These are phyloP conservation scores for Gonapodya sp. DNA, from an alignment of 192 early-diverging fungal species.

Conservation along the genomic window DNA sequence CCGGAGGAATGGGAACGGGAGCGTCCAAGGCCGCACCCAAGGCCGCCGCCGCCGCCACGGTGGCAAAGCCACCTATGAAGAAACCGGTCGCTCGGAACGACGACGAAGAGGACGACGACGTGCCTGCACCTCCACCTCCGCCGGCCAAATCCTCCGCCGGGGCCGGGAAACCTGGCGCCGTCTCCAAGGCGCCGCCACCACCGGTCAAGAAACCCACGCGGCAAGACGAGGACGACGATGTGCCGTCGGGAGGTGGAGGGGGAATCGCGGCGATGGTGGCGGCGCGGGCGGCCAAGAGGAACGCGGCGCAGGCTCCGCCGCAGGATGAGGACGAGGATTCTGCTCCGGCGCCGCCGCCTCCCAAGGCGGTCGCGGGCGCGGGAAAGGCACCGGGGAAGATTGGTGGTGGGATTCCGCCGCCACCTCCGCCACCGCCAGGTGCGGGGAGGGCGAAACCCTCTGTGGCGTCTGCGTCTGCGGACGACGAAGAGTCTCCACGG, in stretches of 20 bases:
- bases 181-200: neutral
- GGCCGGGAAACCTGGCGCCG: neutral
- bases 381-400: neutral
- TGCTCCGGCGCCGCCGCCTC: neutral
- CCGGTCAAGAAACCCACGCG: neutral
- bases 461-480: neutral
- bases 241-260: neutral
- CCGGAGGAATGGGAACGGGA: neutral
- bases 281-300: neutral
- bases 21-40: neutral
- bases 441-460: neutral
- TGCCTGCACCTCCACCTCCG: neutral
- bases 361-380: neutral
- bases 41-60: neutral
- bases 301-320: neutral
- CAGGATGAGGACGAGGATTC: neutral
- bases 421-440: neutral
- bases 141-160: neutral
- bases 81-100: neutral
- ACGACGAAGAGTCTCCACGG: neutral
- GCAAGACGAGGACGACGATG: neutral
- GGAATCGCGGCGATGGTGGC: neutral
- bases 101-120: constrained; percentile 1
- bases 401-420: neutral
- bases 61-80: neutral